A percentile compares a stretch with the other conserved stretches of the same genome.
Evolutionary conservation across 345 rosid genomes (phyloP).

Genomic region (Passiflora organensis): DNA sequence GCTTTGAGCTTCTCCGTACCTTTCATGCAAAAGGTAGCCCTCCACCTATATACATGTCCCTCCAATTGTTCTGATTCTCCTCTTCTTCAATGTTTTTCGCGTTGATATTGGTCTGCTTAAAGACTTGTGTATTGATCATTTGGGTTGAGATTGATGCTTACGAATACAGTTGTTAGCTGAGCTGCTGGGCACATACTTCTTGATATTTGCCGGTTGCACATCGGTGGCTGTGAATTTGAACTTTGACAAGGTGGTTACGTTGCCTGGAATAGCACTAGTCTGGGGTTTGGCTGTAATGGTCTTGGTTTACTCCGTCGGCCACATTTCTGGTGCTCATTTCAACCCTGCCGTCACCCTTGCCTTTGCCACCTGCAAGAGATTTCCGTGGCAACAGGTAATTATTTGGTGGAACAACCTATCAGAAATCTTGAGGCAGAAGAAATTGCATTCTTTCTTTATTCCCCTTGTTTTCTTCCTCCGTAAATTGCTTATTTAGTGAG

Average conservation of each 20-base stretch:
- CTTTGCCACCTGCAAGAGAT: conserved; percentile 72
- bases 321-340: conserved; percentile 96
- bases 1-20: conserved; percentile 46
- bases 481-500: not conserved
- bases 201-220: conserved; percentile 86
- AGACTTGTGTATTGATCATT: not conserved
- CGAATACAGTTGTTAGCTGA: conserved; percentile 63
- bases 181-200: conserved; percentile 71
- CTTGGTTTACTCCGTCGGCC: conserved; percentile 75
- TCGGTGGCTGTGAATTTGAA: conserved; percentile 66
- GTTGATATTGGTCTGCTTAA: not conserved
- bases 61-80: not conserved
- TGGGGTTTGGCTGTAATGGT: conserved; percentile 96
- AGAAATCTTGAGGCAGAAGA: no score
- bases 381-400: conserved; percentile 78
- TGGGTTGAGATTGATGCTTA: not conserved
- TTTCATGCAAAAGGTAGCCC: conserved; percentile 69
- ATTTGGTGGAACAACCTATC: no score
- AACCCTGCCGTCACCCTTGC: conserved; percentile 96
- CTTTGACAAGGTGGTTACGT: conserved; percentile 59
- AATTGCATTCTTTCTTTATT: not conserved
- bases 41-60: no score
- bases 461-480: not conserved
- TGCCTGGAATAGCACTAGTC: conserved; percentile 64
- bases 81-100: not conserved